Evolutionary conservation across 2,329 filamentous ascomycete species (phyloP), one percentile per base, ranked within the genome.

Genomic region (Achaetomium macrosporum): DNA sequence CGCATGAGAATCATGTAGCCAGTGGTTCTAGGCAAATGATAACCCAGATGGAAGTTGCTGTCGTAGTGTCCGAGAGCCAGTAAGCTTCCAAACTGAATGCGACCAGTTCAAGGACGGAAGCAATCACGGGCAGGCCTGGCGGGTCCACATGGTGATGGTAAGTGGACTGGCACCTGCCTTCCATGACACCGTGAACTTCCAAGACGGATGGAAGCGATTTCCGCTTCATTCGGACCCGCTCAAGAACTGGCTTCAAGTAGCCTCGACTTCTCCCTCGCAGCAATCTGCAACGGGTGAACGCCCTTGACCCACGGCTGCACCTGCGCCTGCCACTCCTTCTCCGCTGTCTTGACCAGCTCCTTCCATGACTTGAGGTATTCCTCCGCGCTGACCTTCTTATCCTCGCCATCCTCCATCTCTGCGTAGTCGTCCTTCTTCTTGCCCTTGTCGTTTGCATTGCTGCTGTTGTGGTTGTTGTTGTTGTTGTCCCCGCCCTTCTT

Each of bases 311-410:
- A 65, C 33, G 61, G 62, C 62, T 68, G 66, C 50, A 71, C 72
- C 71, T 83, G 78, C 71, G 78, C 82, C 60, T 72, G 69, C 63
- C 74, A 75, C 75, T 85, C 81, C 74, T 85, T 85, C 73, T 84
- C 77, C 51, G 82, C 76, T 46, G 83, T 72, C 76, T 85, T 85
- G 60, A 82, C 76, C 53, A 86, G 72, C 53, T 84, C 79, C 66
- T 80, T 78, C 69, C 85, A 87, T 42, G 76, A 74, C 64, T 85
- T 82, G 59, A 72, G 73, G 63, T 84, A 87, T 57, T 81, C 81
- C 69, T 82, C 80, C 42, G 71, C 76, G 33, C 75, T 77, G 43
- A 74, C 75, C 60, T 76, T 76, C 42, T 68, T 72, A 19, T 70
- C 72, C 29, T 72, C 73, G 53, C 70, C 71, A 39, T 69, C 67